These are phyloP conservation scores for Colletotrichum nymphaeae DNA, from an alignment of 2,329 filamentous ascomycete genomes.

Conservation along the genomic window DNA sequence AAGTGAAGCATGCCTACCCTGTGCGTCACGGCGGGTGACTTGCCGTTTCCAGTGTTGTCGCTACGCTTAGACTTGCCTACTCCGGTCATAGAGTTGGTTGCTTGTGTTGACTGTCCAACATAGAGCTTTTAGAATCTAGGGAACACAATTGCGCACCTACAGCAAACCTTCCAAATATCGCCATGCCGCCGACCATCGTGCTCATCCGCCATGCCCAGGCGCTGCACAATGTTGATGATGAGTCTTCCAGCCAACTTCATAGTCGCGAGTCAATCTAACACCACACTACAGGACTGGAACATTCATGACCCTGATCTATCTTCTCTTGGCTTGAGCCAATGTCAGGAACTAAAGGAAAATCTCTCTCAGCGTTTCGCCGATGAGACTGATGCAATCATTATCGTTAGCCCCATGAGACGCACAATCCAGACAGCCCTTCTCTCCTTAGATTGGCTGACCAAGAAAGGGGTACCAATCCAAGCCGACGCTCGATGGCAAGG, in stretches of 20 bases:
- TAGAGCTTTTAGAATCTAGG: neutral
- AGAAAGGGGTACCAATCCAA: conserved; percentile 63
- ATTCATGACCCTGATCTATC: conserved; percentile 65
- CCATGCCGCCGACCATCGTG: conserved; percentile 73
- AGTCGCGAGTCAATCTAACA: conserved; percentile 38
- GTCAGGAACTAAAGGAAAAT: conserved; percentile 54
- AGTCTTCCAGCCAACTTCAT: conserved; percentile 43
- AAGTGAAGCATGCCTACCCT: neutral
- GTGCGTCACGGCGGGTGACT: neutral
- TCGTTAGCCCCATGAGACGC: conserved; percentile 74
- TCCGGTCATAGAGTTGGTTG: neutral
- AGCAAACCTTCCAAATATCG: neutral
- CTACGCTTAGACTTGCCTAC: neutral
- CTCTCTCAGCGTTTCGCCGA: conserved; percentile 52
- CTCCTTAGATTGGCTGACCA: conserved; percentile 68
- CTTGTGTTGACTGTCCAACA: neutral
- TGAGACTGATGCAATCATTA: conserved; percentile 56
- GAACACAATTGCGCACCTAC: neutral
- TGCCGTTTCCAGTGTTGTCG: neutral
- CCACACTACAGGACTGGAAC: conserved; percentile 54
- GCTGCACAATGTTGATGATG: conserved; percentile 65
- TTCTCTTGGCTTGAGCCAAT: conserved; percentile 61
- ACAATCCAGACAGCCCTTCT: conserved; percentile 73
- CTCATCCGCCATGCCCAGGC: conserved; percentile 90
- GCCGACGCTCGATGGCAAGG: conserved; percentile 75